Evolutionary conservation across 805 yeast species (phyloP), one percentile per base, ranked within the genome.

Genomic region (Candida xiaguanensis): DNA sequence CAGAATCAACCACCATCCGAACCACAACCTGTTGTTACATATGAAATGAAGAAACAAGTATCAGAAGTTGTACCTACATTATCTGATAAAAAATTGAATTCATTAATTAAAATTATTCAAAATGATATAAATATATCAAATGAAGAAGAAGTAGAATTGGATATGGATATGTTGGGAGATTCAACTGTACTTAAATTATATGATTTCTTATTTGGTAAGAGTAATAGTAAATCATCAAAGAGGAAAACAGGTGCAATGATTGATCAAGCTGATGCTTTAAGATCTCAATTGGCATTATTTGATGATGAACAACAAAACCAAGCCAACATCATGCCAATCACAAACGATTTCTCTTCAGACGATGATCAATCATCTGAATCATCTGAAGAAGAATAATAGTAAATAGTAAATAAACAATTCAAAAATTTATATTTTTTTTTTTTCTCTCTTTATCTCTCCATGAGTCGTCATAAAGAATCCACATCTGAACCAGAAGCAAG

Each of bases 1-100:
- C 36, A 33, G 22, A 19, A 33, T 13, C 29, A 5, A 9, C 19
- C 6, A 23, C 24, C 22, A 24, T 29, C 46, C 51, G 42, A 58
- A 48, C 49, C 42, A 23, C 58, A 51, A 38, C 67, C 69, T 9
- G 61, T 58, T 39, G 88, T 91, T 38, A 86, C 96, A 0, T 93
- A 87, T 58, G 98, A 90, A 55, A 91, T 91, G 98, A 93, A 93
- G 75, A 86, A 87, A 58, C 93, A 88, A 59, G 81, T 93, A 42
- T 79, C 89, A 40, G 97, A 89, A 55, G 81, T 81, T 49, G 90
- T 93, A 58, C 80, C 82, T 38, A 80, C 79, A 43, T 65, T 81
- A 46, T 77, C 88, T 31, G 95, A 89, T 48, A 79, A 82, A 61
- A 87, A 86, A 65, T 68, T 91, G 51, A 85, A 82, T 50, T 83